These are phyloP conservation scores for Hanseniaspora uvarum DNA, from an alignment of 1,139 yeast genomes.

Conservation along the genomic window DNA sequence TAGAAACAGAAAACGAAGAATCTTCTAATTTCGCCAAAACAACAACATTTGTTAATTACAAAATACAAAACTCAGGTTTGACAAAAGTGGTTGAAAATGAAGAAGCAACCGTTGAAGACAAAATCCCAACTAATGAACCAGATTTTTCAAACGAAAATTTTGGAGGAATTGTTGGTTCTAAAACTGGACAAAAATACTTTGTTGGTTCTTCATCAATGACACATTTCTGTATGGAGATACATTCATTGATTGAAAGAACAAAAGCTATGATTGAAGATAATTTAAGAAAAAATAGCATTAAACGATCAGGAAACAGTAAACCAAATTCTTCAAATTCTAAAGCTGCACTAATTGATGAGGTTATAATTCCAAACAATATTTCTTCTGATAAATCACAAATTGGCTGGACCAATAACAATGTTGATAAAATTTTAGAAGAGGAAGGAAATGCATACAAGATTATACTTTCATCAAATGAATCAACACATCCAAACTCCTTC, in stretches of 20 bases:
- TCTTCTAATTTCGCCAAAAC: background rate
- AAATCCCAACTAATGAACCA: background rate
- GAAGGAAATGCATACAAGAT: slow-evolving; percentile 69
- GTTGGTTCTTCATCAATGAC: slow-evolving; percentile 80
- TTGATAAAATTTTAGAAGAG: slow-evolving; percentile 42
- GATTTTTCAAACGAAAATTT: slow-evolving; percentile 57
- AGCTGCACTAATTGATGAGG: background rate
- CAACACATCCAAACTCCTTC: slow-evolving; percentile 49
- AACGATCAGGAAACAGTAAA: background rate
- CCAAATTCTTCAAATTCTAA: background rate
- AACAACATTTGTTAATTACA: background rate
- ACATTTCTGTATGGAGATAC: slow-evolving; percentile 63
- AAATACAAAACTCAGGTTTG: background rate
- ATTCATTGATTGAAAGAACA: slow-evolving; percentile 37
- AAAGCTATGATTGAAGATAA: slow-evolving; percentile 5
- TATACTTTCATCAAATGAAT: slow-evolving; percentile 55
- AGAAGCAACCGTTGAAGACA: background rate
- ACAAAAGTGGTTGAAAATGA: background rate
- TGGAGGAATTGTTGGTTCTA: slow-evolving; percentile 58
- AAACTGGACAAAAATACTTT: slow-evolving; percentile 64
- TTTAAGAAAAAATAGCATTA: background rate
- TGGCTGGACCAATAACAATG: slow-evolving; percentile 17
- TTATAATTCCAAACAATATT: slow-evolving; percentile 11
- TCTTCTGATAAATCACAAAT: slow-evolving; percentile 8
- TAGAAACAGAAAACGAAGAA: slow-evolving; percentile 3